Conservation (phyloP, 257 asterid species). For the Verbascum thapsus region DNA sequence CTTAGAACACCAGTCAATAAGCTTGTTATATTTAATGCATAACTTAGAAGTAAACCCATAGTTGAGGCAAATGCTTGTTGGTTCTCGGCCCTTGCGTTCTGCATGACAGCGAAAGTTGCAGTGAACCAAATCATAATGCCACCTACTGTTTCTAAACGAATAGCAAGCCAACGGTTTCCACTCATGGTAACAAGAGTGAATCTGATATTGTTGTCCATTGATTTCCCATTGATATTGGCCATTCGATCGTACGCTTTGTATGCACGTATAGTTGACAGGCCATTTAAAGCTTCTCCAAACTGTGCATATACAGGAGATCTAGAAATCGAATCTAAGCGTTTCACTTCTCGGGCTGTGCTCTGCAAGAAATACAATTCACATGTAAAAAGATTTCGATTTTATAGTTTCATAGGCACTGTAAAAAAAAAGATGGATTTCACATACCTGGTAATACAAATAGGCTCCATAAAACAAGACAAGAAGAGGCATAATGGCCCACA, state of each 20-base stretch:
- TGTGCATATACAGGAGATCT: constrained; percentile 99
- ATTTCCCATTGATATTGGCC: constrained; percentile 80
- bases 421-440: not conserved
- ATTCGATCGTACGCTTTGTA: constrained; percentile 94
- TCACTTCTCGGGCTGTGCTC: constrained; percentile 98
- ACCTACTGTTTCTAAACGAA: constrained; percentile 90
- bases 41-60: constrained; percentile 96
- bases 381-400: not conserved
- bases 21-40: constrained; percentile 82
- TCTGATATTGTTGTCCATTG: constrained; percentile 88
- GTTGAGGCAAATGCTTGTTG: constrained; percentile 92
- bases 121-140: constrained; percentile 97
- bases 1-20: constrained; percentile 79
- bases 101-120: constrained; percentile 95
- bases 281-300: constrained; percentile 94
- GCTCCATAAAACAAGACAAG: constrained; percentile 81
- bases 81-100: constrained; percentile 83
- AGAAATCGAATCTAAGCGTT: constrained; percentile 85
- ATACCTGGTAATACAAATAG: constrained; percentile 94
- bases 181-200: constrained; percentile 89
- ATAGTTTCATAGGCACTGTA: too few relatives aligned
- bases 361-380: constrained; percentile 37
- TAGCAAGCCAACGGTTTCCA: constrained; percentile 95
- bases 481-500: constrained; percentile 98
- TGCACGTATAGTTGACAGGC: constrained; percentile 89